Conservation (phyloP, 345 rosid genomes). For the Firmiana major region DNA sequence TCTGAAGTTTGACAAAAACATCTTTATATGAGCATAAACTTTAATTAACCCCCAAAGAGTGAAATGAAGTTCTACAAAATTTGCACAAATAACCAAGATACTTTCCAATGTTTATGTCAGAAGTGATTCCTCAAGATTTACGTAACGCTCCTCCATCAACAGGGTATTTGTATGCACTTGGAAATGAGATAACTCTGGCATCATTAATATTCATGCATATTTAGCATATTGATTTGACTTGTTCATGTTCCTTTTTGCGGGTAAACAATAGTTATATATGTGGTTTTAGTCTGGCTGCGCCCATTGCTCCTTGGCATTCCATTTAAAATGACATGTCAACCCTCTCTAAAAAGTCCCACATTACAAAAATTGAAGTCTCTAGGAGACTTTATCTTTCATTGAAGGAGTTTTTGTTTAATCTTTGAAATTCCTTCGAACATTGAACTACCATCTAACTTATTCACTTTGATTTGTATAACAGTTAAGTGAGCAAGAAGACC, state of each 20-base stretch:
- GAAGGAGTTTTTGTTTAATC: background rate
- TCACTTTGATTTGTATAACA: slow-evolving; percentile 28
- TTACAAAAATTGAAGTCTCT: background rate
- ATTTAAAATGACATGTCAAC: background rate
- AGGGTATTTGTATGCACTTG: background rate
- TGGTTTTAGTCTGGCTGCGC: background rate
- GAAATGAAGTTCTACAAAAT: background rate
- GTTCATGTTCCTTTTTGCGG: background rate
- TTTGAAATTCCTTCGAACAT: background rate
- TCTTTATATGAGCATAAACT: background rate
- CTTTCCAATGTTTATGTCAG: background rate
- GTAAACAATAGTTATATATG: background rate
- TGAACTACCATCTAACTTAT: slow-evolving; percentile 13
- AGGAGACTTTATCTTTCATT: background rate
- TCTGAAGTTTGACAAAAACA: background rate
- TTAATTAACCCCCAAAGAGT: background rate
- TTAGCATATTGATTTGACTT: too few species aligned
- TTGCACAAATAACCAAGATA: background rate
- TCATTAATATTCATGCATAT: too few species aligned
- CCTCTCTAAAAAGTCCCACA: background rate
- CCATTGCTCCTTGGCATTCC: background rate
- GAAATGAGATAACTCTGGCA: too few species aligned
- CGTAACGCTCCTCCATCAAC: background rate
- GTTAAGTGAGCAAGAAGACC: slow-evolving; percentile 93
- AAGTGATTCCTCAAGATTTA: background rate